Evolutionary conservation across 1,139 yeast species (phyloP), one percentile per base, ranked within the genome.

Genomic region (Debaryomyces sp.): DNA sequence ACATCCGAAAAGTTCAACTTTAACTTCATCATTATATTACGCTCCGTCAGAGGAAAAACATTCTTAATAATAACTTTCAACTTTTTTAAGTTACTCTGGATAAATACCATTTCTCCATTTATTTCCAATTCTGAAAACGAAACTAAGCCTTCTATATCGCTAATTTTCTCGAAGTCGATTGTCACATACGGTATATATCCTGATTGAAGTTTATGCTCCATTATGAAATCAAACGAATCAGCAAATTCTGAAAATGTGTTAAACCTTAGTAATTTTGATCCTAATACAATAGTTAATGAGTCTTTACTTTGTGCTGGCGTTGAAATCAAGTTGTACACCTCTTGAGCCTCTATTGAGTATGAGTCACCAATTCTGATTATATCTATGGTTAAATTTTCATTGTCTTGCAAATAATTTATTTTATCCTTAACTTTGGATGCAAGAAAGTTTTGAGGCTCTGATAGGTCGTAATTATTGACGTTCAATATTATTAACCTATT

Each of bases 401-500:
- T 47, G 5, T 21, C 42, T 13, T 17, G 21, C 21, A 40, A 33
- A 12, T 5, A 26, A 33, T n/a, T 40, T 4, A 40, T 13, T 5
- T 18, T n/a, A 6, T 39, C 40, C 8, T 34, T 32, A 10, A 38
- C 9, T 23, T 22, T 37, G n/a, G 27, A 30, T 10, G 13, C 24
- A 6, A 44, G 29, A 12, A 39, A 41, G 41, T 32, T 55, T 7
- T 34, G 39, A 38, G 45, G 36, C 18, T 38, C 42, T n/a, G 18
- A 23, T 5, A 46, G 34, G 10, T 49, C 53, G 47, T 59, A 62
- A 39, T 47, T 49, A 44, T 62, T 64, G 43, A 60, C 52, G 46
- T 57, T 67, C 13, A 71, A 38, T 5, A 71, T 53, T 6, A 72
- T 45, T 30, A 71, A 54, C 49, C 68, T 67, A 51, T 67, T 70